Base-by-base conservation (phyloP, 306 rosid species). In the Cucurbita moschata region DNA sequence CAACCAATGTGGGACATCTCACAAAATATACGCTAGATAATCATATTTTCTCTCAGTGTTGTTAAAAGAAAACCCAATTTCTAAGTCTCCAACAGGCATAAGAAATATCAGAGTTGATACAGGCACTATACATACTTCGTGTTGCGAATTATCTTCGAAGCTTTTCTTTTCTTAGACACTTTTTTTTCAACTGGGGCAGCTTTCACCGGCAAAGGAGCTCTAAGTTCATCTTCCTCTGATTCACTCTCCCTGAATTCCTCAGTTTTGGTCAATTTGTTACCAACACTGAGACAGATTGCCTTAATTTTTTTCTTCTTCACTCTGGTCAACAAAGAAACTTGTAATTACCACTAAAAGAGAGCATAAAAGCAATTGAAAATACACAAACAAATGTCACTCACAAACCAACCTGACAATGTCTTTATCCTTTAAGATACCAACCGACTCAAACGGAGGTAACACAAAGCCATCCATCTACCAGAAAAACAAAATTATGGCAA, bases 391-490 rank as follows among this genome's bases (percentile, higher is more conserved):
- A 37, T 6, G 43, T 43, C 58, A 75, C 1, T 4, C 5, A 71
- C 1, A 52, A 75, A 84, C 91, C 77, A 47, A 95, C 97, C 92
- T 68, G 70, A 95, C 64, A 67, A 91, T 80, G 77, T 91, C 99
- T 75, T 79, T 85, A 26, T 95, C 97, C 91, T 82, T 91, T 81
- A 95, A 84, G 81, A 95, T 85, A 79, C 82, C 74, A 44, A 90
- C 85, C 2, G 97, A 91, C 75, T 91, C 99, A 53, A 91, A 95
- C 13, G 92, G 90, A 4, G 99, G 99, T 37, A 95, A 85, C 74
- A 85, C 96, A 81, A 95, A 95, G 51, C 80, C 96, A 83, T 95
- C 97, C 96, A 95, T 91, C 99, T 91, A 86, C 83, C 60, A 70
- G 59, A 72, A 23, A 53, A 14, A 23, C 26, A 75, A 62, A 75